Evolutionary conservation across 805 yeast species (phyloP).

Genomic region (Soucietia sequanensis): DNA sequence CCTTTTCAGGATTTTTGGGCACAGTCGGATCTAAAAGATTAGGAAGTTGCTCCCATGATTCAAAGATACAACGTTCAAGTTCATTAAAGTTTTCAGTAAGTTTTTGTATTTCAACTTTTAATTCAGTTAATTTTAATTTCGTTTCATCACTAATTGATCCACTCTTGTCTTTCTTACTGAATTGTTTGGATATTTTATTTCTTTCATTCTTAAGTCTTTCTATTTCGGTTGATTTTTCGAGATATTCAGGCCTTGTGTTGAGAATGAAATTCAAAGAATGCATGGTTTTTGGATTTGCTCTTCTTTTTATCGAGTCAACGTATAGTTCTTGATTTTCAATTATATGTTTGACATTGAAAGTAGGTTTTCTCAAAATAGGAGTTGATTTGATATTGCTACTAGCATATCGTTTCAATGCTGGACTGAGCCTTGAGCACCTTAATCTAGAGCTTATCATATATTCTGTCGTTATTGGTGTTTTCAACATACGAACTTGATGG

Average conservation of each 20-base stretch:
- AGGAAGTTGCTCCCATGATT: slow-evolving; percentile 55
- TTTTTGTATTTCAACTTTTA: slow-evolving; percentile 24
- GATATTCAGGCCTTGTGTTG: slow-evolving; percentile 18
- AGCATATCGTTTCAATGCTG: background rate
- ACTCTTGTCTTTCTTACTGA: too few relatives aligned
- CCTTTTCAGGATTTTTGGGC: slow-evolving; percentile 35
- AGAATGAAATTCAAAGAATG: background rate
- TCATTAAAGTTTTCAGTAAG: slow-evolving; percentile 21
- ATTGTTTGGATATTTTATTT: slow-evolving; percentile 24
- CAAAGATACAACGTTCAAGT: slow-evolving; percentile 36
- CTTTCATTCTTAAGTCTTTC: slow-evolving; percentile 17
- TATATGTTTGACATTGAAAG: slow-evolving; percentile 31
- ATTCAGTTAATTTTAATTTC: slow-evolving; percentile 17
- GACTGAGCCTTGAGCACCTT: too few relatives aligned
- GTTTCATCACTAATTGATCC: too few relatives aligned
- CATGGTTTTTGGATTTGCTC: slow-evolving; percentile 12
- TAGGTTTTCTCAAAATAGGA: slow-evolving; percentile 27
- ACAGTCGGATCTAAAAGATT: slow-evolving; percentile 56
- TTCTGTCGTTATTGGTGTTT: background rate
- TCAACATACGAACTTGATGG: too few relatives aligned
- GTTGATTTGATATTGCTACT: background rate
- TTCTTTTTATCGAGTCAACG: slow-evolving; percentile 24
- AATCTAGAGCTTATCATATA: background rate
- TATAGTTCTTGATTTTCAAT: slow-evolving; percentile 22
- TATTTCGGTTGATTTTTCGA: slow-evolving; percentile 18